Percentiles rank a stretch among this genome's conserved stretches.
These are phyloP conservation scores for Paxillus involutus DNA, from an alignment of 768 basidiomycete genomes.

Conservation along the genomic window DNA sequence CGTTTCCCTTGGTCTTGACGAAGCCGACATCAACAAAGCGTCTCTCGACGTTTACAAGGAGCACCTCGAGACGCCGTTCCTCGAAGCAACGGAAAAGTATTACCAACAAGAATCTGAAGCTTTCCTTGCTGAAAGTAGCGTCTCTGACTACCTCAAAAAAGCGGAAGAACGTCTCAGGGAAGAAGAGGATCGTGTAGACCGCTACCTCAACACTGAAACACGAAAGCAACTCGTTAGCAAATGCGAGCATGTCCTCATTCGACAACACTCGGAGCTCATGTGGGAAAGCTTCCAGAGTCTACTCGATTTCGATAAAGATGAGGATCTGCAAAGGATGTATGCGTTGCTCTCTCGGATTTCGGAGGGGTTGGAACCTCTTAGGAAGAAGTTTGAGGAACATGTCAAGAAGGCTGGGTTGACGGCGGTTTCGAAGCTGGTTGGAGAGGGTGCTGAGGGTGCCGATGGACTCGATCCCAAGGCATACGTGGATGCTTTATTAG, in stretches of 20 bases:
- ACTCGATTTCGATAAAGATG: slow-evolving; percentile 91
- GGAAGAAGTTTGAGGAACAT: slow-evolving; percentile 92
- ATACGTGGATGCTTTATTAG: slow-evolving; percentile 90
- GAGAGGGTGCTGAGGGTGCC: slow-evolving; percentile 51
- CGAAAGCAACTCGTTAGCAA: slow-evolving; percentile 75
- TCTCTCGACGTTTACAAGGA: slow-evolving; percentile 93
- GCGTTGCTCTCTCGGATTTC: slow-evolving; percentile 86
- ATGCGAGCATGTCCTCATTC: slow-evolving; percentile 92
- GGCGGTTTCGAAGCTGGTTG: slow-evolving; percentile 71
- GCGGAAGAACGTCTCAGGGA: slow-evolving; percentile 91
- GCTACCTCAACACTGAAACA: slow-evolving; percentile 88
- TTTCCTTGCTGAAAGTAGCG: slow-evolving; percentile 84
- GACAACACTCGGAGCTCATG: slow-evolving; percentile 80
- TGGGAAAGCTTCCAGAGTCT: slow-evolving; percentile 91
- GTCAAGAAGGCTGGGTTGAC: slow-evolving; percentile 88
- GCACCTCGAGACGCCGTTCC: slow-evolving; percentile 87
- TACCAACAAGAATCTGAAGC: slow-evolving; percentile 91
- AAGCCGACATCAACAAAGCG: slow-evolving; percentile 86
- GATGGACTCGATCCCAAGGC: slow-evolving; percentile 85
- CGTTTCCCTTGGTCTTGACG: slow-evolving; percentile 92
- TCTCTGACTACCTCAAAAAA: slow-evolving; percentile 94
- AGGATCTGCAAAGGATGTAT: slow-evolving; percentile 96
- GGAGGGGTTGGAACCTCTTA: slow-evolving; percentile 86
- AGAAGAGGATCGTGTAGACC: slow-evolving; percentile 93
- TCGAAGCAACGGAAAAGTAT: slow-evolving; percentile 84